Conservation (phyloP, 2,329 filamentous ascomycete species). For the Teratosphaeria pseudoeucalypti region DNA sequence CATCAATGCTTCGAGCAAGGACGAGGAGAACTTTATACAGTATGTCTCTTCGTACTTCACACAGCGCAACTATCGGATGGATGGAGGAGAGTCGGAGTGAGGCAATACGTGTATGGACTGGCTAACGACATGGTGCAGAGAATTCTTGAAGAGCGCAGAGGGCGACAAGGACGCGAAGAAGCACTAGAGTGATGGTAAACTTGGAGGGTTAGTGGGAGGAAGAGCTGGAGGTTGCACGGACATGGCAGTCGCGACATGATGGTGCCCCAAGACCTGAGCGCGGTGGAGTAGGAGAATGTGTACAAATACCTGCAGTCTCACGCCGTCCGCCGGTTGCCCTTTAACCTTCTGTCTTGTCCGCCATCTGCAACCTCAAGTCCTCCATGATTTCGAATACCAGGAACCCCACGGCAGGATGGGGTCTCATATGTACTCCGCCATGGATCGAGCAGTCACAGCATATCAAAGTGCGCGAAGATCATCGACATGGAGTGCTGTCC, state of each 20-base stretch:
- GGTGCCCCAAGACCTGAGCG: background rate
- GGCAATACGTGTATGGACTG: background rate
- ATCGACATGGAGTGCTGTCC: no score
- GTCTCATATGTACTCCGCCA: no score
- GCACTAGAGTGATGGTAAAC: background rate
- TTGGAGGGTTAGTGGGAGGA: background rate
- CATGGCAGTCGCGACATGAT: background rate
- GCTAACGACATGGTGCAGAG: constrained; percentile 3
- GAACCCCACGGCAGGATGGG: no score
- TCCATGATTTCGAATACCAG: no score
- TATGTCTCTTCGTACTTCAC: constrained; percentile 30
- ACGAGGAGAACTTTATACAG: constrained; percentile 60
- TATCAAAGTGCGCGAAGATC: no score
- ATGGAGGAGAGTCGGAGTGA: background rate
- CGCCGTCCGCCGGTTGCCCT: background rate
- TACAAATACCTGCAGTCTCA: background rate
- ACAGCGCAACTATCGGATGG: background rate
- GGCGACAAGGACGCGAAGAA: background rate
- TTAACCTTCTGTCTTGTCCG: no score
- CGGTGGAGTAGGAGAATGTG: background rate
- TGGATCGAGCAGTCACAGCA: no score
- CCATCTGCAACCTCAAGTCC: no score
- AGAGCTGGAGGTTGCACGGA: background rate
- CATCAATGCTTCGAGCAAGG: constrained; percentile 55
- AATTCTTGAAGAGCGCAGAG: constrained; percentile 11